Evolutionary conservation across 345 rosid genomes (phyloP), one percentile per base, ranked within the genome.

Genomic region (Rhodamnia argentea): DNA sequence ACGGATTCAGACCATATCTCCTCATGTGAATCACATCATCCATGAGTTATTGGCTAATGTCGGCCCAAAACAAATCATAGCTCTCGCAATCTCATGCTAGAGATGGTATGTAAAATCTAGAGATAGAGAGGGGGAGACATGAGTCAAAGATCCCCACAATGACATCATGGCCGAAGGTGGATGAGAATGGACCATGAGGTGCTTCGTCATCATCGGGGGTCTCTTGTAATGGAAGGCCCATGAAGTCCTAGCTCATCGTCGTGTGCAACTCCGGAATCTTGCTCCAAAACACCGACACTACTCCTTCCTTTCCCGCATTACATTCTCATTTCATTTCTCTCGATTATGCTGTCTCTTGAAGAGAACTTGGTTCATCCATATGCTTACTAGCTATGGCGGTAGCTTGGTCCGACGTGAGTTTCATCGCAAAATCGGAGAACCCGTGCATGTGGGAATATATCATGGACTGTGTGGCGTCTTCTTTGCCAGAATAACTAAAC

Each of bases 1-100:
- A 90, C 86, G 7, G 95, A 92, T 88, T 93, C 96, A 15, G 95
- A 96, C 98, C 98, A 95, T 84, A 94, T 85, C 22, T 97, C 98
- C 93, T 82, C 42, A 52, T 37, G 78, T 70, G 44, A 86, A 52
- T 54, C 44, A n/a, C 22, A 85, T 18, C 85, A 76, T 60, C n/a
- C 82, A 23, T 26, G 37, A 70, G n/a, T 60, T n/a, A 83, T 52
- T 12, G n/a, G 12, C 59, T 12, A 37, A 29, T 55, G 1, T 42
- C 7, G 7, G 44, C 44, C 44, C 44, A 42, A 42, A 42, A 29
- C 42, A 64, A 42, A 20, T 20, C 78, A 64, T 64, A 32, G 24
- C 24, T 64, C 78, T 23, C 24, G 59, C 12, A 64, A 7, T 8
- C 8, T 12, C 14, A 32, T 64, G 76, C 44, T 64, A 32, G 42